Evolutionary conservation across 169 alveolate species (phyloP).

Genomic region (Eimeria praecox): DNA sequence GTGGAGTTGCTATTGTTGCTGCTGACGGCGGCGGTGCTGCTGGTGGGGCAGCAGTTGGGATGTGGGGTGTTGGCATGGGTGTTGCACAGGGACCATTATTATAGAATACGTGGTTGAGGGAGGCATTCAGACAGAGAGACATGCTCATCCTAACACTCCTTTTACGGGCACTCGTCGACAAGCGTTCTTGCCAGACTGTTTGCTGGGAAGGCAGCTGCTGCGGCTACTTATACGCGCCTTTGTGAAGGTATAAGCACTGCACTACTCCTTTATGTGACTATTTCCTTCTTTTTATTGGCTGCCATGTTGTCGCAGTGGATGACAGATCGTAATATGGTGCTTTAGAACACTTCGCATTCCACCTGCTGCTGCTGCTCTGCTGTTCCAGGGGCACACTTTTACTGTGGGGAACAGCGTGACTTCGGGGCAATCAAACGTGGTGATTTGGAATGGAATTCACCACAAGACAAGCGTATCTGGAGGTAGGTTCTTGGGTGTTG

Average conservation of each 20-base stretch:
- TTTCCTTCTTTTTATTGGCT: neutral
- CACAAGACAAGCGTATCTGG: slow-evolving; percentile 93
- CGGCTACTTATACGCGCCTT: slow-evolving; percentile 89
- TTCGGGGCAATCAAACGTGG: slow-evolving; percentile 90
- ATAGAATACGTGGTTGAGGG: slow-evolving; percentile 56
- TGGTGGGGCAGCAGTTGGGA: neutral
- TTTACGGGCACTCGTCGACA: slow-evolving; percentile 90
- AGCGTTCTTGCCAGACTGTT: slow-evolving; percentile 92
- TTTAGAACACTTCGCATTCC: neutral
- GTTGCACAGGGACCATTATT: slow-evolving; percentile 69
- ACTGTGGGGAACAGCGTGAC: slow-evolving; percentile 94
- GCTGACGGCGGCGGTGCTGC: neutral
- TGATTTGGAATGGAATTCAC: slow-evolving; percentile 94
- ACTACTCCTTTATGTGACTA: too few relatives aligned
- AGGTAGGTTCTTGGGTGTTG: slow-evolving; percentile 83
- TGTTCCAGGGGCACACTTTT: slow-evolving; percentile 87
- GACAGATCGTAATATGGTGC: neutral
- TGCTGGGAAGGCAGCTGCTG: slow-evolving; percentile 90
- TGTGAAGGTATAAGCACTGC: slow-evolving; percentile 83
- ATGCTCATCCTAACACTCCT: slow-evolving; percentile 67
- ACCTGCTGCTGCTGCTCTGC: neutral
- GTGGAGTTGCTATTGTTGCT: slow-evolving; percentile 3
- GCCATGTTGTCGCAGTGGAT: neutral
- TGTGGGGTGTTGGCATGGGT: neutral
- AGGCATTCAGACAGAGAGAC: slow-evolving; percentile 79